Evolutionary conservation across 495 filamentous ascomycete genomes (phyloP).

Genomic region (Neurospora terricola): DNA sequence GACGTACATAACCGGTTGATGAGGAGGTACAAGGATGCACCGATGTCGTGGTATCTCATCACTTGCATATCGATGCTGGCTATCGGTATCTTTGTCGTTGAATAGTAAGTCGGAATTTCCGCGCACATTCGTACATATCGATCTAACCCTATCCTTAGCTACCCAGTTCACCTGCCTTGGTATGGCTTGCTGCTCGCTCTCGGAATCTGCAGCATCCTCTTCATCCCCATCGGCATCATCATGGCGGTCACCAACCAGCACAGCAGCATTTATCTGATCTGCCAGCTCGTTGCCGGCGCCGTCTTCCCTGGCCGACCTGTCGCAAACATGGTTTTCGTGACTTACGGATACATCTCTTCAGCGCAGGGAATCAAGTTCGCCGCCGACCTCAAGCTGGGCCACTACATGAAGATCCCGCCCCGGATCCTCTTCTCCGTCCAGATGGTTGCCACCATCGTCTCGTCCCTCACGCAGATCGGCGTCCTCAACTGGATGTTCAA

Average conservation of each 20-base stretch:
- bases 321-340: constrained; percentile 84
- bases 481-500: constrained; percentile 86
- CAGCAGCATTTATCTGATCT: constrained; percentile 69
- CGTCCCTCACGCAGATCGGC: constrained; percentile 67
- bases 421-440: constrained; percentile 71
- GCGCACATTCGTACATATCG: not conserved
- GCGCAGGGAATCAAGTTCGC: constrained; percentile 82
- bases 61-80: constrained; percentile 60
- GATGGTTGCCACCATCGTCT: constrained; percentile 69
- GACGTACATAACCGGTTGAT: constrained; percentile 75
- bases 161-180: constrained; percentile 65
- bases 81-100: constrained; percentile 74
- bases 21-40: constrained; percentile 64
- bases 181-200: constrained; percentile 70
- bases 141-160: constrained; percentile 34
- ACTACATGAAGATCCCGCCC: constrained; percentile 91
- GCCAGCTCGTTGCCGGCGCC: constrained; percentile 69
- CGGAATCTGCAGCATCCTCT: constrained; percentile 59
- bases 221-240: constrained; percentile 73
- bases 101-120: constrained; percentile 43
- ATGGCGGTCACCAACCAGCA: constrained; percentile 83
- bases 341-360: constrained; percentile 73
- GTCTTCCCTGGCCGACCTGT: constrained; percentile 74
- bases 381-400: constrained; percentile 76
- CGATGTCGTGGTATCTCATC: constrained; percentile 64